Conservation (phyloP, 345 rosid genomes). For the Acer negundo region DNA sequence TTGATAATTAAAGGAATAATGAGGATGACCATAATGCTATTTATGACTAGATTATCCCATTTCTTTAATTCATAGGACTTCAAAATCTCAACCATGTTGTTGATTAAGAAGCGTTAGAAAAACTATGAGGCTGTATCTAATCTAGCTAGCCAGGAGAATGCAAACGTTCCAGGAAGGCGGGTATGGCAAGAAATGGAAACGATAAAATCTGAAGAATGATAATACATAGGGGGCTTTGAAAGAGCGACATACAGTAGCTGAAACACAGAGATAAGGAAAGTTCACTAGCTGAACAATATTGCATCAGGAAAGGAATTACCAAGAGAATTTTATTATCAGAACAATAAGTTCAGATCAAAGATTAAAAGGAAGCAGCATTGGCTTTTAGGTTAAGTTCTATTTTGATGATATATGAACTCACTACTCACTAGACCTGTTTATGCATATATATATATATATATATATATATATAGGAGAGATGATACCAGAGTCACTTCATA, state of each 20-base stretch:
- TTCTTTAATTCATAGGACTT: not conserved
- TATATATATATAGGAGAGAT: not conserved
- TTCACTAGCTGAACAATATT: slow-evolving; percentile 1
- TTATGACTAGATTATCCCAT: not conserved
- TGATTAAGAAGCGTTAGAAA: too few relatives aligned
- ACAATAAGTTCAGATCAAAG: not conserved
- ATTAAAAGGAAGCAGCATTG: not conserved
- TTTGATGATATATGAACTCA: too few relatives aligned
- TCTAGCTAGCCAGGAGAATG: too few relatives aligned
- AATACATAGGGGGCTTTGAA: not conserved
- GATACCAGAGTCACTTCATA: not conserved
- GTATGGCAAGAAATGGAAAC: too few relatives aligned
- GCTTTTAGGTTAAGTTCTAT: not conserved
- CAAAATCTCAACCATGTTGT: not conserved
- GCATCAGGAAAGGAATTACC: not conserved
- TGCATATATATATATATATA: too few relatives aligned
- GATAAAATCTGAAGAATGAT: too few relatives aligned
- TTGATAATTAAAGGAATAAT: not conserved
- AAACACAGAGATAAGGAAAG: not conserved
- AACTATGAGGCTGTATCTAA: not conserved
- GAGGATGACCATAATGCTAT: not conserved
- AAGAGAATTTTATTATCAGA: not conserved
- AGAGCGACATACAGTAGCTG: not conserved
- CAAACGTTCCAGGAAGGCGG: too few relatives aligned
- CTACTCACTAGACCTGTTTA: too few relatives aligned